Evolutionary conservation across 2,329 filamentous ascomycete species (phyloP).

Genomic region (Colletotrichum tanaceti): DNA sequence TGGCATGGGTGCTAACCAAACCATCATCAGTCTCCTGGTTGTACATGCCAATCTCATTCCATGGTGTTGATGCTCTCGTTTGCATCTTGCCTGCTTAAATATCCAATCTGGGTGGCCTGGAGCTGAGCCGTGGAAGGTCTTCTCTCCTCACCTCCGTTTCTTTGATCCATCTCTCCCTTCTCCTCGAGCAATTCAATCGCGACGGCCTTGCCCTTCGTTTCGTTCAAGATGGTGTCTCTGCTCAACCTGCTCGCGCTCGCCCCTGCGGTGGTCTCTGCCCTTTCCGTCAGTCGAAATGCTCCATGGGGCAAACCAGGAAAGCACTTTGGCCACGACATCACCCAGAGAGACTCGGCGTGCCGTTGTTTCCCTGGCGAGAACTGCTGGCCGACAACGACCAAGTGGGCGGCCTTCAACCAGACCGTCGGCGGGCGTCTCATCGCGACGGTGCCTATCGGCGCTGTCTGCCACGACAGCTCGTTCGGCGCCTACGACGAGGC

Average conservation of each 20-base stretch:
- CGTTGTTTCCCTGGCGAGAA: slow-evolving; percentile 62
- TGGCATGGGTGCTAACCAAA: slow-evolving; percentile 32
- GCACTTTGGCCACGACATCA: slow-evolving; percentile 1
- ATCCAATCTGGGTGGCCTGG: slow-evolving; percentile 4
- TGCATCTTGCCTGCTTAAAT: slow-evolving; percentile 22
- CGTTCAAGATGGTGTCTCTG: slow-evolving; percentile 35
- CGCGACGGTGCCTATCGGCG: slow-evolving; percentile 61
- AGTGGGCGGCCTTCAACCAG: slow-evolving; percentile 63
- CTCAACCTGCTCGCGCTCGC: slow-evolving; percentile 33
- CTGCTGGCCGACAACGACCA: slow-evolving; percentile 61
- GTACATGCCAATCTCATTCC: slow-evolving; percentile 11
- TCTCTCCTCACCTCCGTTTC: slow-evolving; percentile 19
- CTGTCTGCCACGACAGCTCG: slow-evolving; percentile 61
- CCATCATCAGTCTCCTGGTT: slow-evolving; percentile 6
- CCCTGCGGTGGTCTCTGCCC: slow-evolving; percentile 28
- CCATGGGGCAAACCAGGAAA: slow-evolving; percentile 1
- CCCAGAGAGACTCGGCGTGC: slow-evolving; percentile 47
- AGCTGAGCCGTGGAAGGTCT: slow-evolving; percentile 5
- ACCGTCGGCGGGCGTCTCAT: slow-evolving; percentile 63
- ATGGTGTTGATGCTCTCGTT: slow-evolving; percentile 4
- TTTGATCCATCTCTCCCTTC: not conserved
- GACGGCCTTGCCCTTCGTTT: slow-evolving; percentile 1
- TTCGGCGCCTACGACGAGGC: slow-evolving; percentile 63
- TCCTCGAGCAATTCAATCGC: not conserved
- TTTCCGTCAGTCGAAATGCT: slow-evolving; percentile 16